phyloP scores from a whole-genome alignment of 208 protist genomes.

The Leishmania tropica region DNA sequence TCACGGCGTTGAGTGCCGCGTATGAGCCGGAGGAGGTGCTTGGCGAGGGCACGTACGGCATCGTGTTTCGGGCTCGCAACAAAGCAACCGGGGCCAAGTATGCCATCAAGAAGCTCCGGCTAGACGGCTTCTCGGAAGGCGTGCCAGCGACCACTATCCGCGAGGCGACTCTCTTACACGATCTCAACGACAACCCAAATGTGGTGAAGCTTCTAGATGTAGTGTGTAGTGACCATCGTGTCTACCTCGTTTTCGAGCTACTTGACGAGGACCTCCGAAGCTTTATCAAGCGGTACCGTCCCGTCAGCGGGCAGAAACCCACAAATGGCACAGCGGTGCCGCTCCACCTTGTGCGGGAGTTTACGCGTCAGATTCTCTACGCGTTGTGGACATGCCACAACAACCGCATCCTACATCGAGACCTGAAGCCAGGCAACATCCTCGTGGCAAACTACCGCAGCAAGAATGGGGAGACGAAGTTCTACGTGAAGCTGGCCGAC shows the following conservation, averaged over 20 bases:
- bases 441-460: constrained; percentile 60
- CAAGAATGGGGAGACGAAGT: constrained; percentile 33
- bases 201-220: constrained; percentile 95
- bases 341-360: constrained; percentile 66
- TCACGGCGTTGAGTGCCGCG: constrained; percentile 39
- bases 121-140: constrained; percentile 78
- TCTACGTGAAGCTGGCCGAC: constrained; percentile 87
- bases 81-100: constrained; percentile 62
- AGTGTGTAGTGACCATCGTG: constrained; percentile 94
- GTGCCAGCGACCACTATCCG: constrained; percentile 92
- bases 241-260: constrained; percentile 98
- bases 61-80: constrained; percentile 88
- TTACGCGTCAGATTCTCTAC: constrained; percentile 81
- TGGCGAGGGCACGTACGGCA: constrained; percentile 96
- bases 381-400: constrained; percentile 89
- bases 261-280: constrained; percentile 95
- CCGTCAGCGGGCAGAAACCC: constrained; percentile 29
- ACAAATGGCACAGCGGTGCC: constrained; percentile 56
- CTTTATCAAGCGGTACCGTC: constrained; percentile 71
- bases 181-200: constrained; percentile 90
- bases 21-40: constrained; percentile 83
- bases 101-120: constrained; percentile 84
- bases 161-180: constrained; percentile 92
- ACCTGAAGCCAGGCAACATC: constrained; percentile 91
- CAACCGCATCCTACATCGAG: constrained; percentile 86